Percentiles rank a stretch among this genome's conserved stretches.
phyloP scores from a whole-genome alignment of 768 basidiomycete species.

The Pleurotus ostreatus region DNA sequence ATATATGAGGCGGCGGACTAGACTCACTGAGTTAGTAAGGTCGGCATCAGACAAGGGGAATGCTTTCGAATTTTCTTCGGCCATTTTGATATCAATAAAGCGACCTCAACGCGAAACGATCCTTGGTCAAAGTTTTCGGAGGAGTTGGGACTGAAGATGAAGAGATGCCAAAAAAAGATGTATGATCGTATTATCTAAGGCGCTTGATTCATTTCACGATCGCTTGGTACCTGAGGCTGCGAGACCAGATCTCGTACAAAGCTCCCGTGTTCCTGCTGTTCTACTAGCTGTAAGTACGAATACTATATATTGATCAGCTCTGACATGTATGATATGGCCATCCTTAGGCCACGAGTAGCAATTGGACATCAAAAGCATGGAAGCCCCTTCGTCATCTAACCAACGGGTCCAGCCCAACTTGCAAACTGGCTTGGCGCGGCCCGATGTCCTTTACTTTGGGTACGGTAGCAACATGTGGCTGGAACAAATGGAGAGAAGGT shows the following conservation, averaged over 20 bases:
- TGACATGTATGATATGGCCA: too few species aligned
- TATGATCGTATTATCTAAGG: background rate
- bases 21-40: conserved; percentile 82
- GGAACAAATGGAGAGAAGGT: conserved; percentile 44
- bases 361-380: too few species aligned
- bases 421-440: too few species aligned
- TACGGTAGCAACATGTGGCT: conserved; percentile 51
- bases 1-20: too few species aligned
- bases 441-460: conserved; percentile 33
- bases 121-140: conserved; percentile 63
- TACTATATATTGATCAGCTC: too few species aligned
- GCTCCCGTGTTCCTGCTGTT: too few species aligned
- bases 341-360: too few species aligned
- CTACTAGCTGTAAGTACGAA: too few species aligned
- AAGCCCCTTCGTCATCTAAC: too few species aligned
- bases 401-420: too few species aligned
- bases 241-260: too few species aligned
- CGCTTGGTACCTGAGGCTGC: too few species aligned
- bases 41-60: conserved; percentile 84
- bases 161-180: background rate
- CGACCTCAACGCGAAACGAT: conserved; percentile 84
- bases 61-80: conserved; percentile 72
- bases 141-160: background rate
- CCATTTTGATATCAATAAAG: conserved; percentile 40
- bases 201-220: background rate